Conservation (phyloP, 2,329 filamentous ascomycete genomes). For the Ceratocystis destructans region DNA sequence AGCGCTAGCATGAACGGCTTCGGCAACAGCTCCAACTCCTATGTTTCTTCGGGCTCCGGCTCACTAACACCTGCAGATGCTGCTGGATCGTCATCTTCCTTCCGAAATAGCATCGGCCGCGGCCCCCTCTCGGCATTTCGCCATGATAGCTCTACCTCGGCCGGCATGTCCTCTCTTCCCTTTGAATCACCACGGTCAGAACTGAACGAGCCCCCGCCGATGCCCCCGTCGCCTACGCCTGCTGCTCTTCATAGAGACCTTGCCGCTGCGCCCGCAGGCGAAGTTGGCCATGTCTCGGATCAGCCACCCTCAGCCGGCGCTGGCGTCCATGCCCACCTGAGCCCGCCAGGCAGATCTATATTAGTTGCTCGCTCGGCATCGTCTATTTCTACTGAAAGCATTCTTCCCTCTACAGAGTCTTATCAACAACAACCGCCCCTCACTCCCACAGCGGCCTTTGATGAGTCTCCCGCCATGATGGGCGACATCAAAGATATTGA, state of each 20-base stretch:
- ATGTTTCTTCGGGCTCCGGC: conserved; percentile 26
- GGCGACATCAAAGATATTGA: conserved; percentile 84
- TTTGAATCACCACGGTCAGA: conserved; percentile 7
- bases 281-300: conserved; percentile 91
- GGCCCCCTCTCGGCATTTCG: conserved; percentile 20
- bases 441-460: conserved; percentile 26
- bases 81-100: conserved; percentile 22
- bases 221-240: conserved; percentile 15
- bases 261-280: conserved; percentile 68
- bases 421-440: conserved; percentile 46
- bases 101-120: conserved; percentile 13
- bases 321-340: conserved; percentile 42
- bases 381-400: background rate
- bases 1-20: conserved; percentile 42
- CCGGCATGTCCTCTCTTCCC: background rate
- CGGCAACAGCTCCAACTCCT: conserved; percentile 23
- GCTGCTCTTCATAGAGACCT: conserved; percentile 77
- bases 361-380: conserved; percentile 62
- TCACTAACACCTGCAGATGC: conserved; percentile 4
- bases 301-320: conserved; percentile 59
- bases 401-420: conserved; percentile 30
- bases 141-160: conserved; percentile 29
- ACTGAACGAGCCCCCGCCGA: conserved; percentile 13
- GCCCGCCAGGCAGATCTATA: conserved; percentile 76
- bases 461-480: conserved; percentile 53